Percentiles rank a stretch among this genome's conserved stretches.
Conservation (phyloP, 1,284 basidiomycete genomes). For the Papiliotrema flavescens region DNA sequence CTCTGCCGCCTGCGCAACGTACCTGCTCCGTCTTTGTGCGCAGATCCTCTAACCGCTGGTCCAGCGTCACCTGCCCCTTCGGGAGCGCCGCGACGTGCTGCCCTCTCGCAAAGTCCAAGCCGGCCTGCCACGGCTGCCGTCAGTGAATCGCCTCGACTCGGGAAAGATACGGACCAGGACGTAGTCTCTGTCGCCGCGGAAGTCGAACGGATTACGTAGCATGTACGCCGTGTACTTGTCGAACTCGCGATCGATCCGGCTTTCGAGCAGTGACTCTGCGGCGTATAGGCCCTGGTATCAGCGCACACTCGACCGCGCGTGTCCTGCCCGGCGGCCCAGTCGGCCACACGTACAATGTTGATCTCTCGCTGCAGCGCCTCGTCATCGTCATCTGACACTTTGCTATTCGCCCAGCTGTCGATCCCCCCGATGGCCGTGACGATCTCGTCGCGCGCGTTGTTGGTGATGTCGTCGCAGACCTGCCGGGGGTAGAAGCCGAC, state of each 20-base stretch:
- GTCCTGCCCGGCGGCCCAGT: too few relatives aligned
- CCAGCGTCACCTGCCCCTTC: conserved; percentile 33
- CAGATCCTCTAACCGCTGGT: conserved; percentile 31
- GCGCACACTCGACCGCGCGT: too few relatives aligned
- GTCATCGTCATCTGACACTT: not conserved
- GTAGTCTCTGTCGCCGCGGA: conserved; percentile 37
- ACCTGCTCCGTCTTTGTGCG: conserved; percentile 46
- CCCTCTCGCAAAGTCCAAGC: conserved; percentile 45
- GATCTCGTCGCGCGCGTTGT: conserved; percentile 33
- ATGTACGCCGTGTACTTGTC: conserved; percentile 47
- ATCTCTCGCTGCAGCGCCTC: conserved; percentile 28
- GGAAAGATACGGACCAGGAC: conserved; percentile 38
- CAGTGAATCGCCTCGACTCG: not conserved
- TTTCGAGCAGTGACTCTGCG: conserved; percentile 48
- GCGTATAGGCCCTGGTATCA: conserved; percentile 35
- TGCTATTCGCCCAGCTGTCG: conserved; percentile 27
- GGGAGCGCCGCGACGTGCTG: conserved; percentile 34
- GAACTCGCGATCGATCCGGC: conserved; percentile 45
- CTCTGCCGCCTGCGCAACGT: conserved; percentile 25
- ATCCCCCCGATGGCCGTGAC: conserved; percentile 32
- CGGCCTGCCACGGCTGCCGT: conserved; percentile 47
- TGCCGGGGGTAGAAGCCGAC: conserved; percentile 37
- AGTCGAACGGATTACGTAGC: conserved; percentile 47
- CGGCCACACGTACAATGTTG: conserved; percentile 24
- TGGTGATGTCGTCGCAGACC: conserved; percentile 38